Base-by-base conservation (phyloP, 169 alveolate genomes). In the Eimeria tenella region DNA sequence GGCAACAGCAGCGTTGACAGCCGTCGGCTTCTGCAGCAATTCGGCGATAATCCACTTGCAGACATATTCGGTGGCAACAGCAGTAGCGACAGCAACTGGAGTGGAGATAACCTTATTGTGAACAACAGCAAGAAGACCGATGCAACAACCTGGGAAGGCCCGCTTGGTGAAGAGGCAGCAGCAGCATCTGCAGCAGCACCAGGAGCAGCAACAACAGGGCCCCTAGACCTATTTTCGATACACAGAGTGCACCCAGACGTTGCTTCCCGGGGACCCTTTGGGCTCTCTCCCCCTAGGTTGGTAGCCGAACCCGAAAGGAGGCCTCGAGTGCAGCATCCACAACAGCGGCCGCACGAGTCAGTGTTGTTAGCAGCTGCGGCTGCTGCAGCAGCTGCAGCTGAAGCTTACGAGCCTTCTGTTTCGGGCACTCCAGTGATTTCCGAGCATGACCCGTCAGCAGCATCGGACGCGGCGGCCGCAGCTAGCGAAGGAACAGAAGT, bases 271-370 rank as follows among this genome's bases (percentile, higher is more conserved):
- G 49, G 31, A 1, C 77, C 77, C 3, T 3, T 68, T n/a, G 77
- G 31, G 49, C 77, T 68, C 13, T 15, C 13, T 7, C 11, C 11
- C 4, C 9, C 77, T n/a, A 15, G 9, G 42, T 10, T 17, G 13
- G 77, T n/a, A 11, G 49, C 77, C n/a, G 77, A 68, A 68, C 77
- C 77, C 31, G 77, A 68, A 68, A 68, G 77, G n/a, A 68, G 77
- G n/a, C 77, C 77, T 17, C 77, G 77, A 11, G n/a, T 68, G 31
- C 77, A n/a, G 49, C 77, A 68, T 15, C 77, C n/a, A n/a, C 77
- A n/a, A 23, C 77, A 68, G 77, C 77, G 31, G 49, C 77, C 31
- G 31, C 31, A 17, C 31, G 77, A 68, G 77, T 23, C 77, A 23
- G 42, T 68, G 68, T 17, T 58, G 68, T 17, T 58, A 11, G 68